phyloP scores from a whole-genome alignment of 148 eudicot genomes.

The Silene latifolia region DNA sequence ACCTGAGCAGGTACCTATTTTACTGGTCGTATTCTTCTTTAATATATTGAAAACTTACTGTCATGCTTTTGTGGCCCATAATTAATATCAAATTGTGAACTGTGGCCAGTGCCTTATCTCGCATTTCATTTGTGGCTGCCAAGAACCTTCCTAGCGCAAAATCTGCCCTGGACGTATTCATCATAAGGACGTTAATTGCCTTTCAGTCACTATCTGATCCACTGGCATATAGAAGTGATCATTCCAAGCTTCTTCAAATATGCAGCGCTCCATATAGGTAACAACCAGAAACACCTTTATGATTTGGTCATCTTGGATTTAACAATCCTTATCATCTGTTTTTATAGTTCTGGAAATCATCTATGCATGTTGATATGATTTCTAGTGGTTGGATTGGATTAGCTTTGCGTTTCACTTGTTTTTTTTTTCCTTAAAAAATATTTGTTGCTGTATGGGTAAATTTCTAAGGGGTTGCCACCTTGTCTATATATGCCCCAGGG shows the following conservation, averaged over 20 bases:
- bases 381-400: neutral
- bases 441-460: neutral
- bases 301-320: constrained; percentile 11
- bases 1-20: constrained; percentile 64
- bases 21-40: constrained; percentile 1
- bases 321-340: neutral
- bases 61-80: neutral
- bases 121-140: constrained; percentile 45
- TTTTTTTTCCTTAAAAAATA: neutral
- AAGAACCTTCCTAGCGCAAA: constrained; percentile 55
- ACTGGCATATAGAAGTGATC: constrained; percentile 70
- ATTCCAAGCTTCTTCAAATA: constrained; percentile 70
- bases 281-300: neutral
- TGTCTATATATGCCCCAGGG: constrained; percentile 43
- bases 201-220: constrained; percentile 93
- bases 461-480: constrained; percentile 8
- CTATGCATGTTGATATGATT: constrained; percentile 9
- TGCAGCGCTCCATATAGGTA: constrained; percentile 90
- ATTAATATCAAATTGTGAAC: constrained; percentile 10
- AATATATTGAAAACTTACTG: neutral
- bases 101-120: constrained; percentile 69
- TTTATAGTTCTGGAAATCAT: neutral
- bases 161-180: constrained; percentile 52
- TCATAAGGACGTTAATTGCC: constrained; percentile 64
- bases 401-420: neutral